A percentile compares a stretch with the other conserved stretches of the same genome.
These are phyloP conservation scores for Dunaliella primolecta DNA, from an alignment of 139 green algal species.

Conservation along the genomic window DNA sequence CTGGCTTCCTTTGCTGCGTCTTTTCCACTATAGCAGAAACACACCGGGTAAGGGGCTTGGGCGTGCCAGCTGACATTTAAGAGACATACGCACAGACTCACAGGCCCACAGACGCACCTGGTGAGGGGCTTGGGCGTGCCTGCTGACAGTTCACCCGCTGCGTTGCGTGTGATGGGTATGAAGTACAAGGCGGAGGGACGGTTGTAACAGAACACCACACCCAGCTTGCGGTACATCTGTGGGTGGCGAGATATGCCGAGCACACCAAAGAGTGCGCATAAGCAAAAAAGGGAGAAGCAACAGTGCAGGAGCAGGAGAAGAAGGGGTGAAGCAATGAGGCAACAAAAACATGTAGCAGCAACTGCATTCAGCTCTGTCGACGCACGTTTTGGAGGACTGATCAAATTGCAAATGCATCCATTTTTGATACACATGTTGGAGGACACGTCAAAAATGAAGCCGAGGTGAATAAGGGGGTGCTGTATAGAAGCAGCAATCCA, in stretches of 20 bases:
- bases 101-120: neutral
- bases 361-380: too few species aligned
- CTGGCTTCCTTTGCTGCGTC: too few species aligned
- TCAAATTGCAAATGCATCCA: too few species aligned
- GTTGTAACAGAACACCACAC: slow-evolving; percentile 91
- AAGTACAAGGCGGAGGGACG: slow-evolving; percentile 63
- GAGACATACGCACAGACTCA: slow-evolving; percentile 6
- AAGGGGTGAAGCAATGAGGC: slow-evolving; percentile 2
- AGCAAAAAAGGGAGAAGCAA: neutral
- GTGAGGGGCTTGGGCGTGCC: neutral
- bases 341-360: too few species aligned
- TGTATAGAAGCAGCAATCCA: too few species aligned
- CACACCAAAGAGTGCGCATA: too few species aligned
- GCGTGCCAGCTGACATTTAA: neutral
- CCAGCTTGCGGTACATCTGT: slow-evolving; percentile 47
- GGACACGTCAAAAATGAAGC: too few species aligned
- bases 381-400: too few species aligned
- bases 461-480: too few species aligned
- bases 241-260: too few species aligned
- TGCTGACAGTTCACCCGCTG: neutral
- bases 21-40: too few species aligned
- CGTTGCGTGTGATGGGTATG: slow-evolving; percentile 16
- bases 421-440: too few species aligned
- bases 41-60: neutral
- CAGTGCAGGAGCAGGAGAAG: neutral